Conservation (phyloP, 1,284 basidiomycete genomes). For the Marasmius tenuissimus region DNA sequence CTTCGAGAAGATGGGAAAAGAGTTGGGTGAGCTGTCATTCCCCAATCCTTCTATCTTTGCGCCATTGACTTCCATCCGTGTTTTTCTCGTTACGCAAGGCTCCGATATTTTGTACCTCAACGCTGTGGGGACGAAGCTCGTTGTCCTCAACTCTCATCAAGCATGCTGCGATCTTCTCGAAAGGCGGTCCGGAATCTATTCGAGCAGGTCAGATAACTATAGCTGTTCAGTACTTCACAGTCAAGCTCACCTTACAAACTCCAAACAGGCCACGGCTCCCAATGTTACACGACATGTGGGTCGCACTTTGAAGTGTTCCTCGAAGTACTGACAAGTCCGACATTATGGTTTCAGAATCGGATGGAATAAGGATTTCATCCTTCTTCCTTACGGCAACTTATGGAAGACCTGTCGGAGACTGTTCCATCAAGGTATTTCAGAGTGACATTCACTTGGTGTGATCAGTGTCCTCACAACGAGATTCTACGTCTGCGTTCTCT, state of each 20-base stretch:
- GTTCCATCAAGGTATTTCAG: not conserved
- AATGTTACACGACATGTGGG: not conserved
- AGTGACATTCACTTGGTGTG: not conserved
- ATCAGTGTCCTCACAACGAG: not conserved
- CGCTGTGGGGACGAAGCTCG: not conserved
- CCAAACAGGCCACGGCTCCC: not conserved
- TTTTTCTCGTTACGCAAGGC: not conserved
- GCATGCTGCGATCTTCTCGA: not conserved
- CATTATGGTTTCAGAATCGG: not conserved
- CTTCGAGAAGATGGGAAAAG: no score
- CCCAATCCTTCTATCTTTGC: no score
- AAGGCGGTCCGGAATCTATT: not conserved
- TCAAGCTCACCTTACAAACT: not conserved
- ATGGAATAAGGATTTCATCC: not conserved
- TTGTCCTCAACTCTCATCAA: not conserved
- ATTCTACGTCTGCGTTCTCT: no score
- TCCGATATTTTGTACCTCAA: not conserved
- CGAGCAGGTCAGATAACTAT: not conserved
- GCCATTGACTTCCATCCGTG: no score
- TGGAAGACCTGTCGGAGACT: not conserved
- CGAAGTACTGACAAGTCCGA: not conserved
- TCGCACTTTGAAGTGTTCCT: not conserved
- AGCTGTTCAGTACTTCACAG: not conserved
- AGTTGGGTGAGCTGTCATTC: no score
- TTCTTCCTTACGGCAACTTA: not conserved